Conservation (phyloP, 148 eudicot species). For the Mesembryanthemum crystallinum region DNA sequence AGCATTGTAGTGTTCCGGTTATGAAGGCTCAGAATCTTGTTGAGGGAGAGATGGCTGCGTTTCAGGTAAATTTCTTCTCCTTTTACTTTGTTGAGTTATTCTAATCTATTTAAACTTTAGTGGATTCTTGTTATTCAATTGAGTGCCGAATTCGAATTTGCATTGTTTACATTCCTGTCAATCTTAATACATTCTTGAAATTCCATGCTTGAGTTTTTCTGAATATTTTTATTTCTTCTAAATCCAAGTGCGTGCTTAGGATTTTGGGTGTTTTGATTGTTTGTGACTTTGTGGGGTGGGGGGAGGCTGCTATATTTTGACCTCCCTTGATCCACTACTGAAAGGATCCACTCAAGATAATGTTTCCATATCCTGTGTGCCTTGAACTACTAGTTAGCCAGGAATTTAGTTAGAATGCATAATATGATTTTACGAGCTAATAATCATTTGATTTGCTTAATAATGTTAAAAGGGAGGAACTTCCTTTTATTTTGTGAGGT, state of each 20-base stretch:
- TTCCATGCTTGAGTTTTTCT: not conserved
- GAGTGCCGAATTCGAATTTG: not conserved
- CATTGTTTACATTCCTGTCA: not conserved
- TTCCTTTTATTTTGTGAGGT: not conserved
- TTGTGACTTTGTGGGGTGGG: too few species aligned
- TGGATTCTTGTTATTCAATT: not conserved
- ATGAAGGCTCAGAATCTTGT: constrained; percentile 65
- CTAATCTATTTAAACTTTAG: not conserved
- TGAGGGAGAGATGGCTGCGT: constrained; percentile 73
- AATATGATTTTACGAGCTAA: not conserved
- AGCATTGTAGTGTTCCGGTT: constrained; percentile 82
- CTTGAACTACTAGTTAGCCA: not conserved
- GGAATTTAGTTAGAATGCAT: too few species aligned
- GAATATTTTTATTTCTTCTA: not conserved
- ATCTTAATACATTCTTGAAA: not conserved
- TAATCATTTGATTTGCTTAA: not conserved
- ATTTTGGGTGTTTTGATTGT: not conserved
- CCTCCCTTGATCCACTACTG: not conserved
- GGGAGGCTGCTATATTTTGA: too few species aligned
- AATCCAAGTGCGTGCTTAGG: not conserved
- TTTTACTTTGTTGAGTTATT: not conserved
- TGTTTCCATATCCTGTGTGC: not conserved
- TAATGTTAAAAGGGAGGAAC: not conserved
- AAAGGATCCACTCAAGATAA: not conserved
- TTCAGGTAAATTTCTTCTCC: constrained; percentile 52